Percentiles rank a stretch among this genome's conserved stretches.
These are phyloP conservation scores for Priceomyces castillae DNA, from an alignment of 805 yeast genomes.

Conservation along the genomic window DNA sequence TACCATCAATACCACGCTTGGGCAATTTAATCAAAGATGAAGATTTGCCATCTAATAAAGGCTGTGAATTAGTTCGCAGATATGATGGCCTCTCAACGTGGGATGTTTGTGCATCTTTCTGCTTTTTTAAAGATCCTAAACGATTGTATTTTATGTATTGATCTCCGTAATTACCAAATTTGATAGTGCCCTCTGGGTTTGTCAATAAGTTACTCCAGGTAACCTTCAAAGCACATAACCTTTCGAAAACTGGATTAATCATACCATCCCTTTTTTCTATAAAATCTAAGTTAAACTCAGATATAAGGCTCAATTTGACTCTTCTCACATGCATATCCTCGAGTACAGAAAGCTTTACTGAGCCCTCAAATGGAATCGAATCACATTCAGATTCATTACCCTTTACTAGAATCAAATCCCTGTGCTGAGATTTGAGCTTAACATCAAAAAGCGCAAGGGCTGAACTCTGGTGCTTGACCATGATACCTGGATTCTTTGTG, in stretches of 20 bases:
- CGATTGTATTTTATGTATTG: constrained; percentile 23
- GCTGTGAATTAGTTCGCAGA: constrained; percentile 31
- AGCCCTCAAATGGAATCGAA: constrained; percentile 43
- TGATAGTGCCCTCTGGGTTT: constrained; percentile 34
- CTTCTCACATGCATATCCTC: constrained; percentile 39
- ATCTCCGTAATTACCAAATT: constrained; percentile 44
- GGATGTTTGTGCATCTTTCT: constrained; percentile 2
- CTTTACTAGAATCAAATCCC: constrained; percentile 40
- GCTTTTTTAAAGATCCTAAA: constrained; percentile 9
- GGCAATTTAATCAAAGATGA: constrained; percentile 26
- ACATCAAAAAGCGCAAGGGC: constrained; percentile 37
- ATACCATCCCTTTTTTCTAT: constrained; percentile 31
- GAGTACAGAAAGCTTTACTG: constrained; percentile 45
- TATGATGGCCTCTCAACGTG: constrained; percentile 22
- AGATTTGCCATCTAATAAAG: constrained; percentile 11
- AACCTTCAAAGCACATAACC: constrained; percentile 38
- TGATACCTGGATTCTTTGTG: constrained; percentile 2
- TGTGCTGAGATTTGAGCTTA: constrained; percentile 37
- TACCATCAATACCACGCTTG: constrained; percentile 40
- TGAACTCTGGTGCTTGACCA: constrained; percentile 21
- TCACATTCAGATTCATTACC: constrained; percentile 48
- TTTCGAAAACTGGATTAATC: constrained; percentile 35
- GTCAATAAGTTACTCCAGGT: constrained; percentile 50
- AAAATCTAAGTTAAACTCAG: constrained; percentile 44
- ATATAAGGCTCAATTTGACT: constrained; percentile 39